Evolutionary conservation across 2,329 filamentous ascomycete species (phyloP).

Genomic region (Cercospora canescens): DNA sequence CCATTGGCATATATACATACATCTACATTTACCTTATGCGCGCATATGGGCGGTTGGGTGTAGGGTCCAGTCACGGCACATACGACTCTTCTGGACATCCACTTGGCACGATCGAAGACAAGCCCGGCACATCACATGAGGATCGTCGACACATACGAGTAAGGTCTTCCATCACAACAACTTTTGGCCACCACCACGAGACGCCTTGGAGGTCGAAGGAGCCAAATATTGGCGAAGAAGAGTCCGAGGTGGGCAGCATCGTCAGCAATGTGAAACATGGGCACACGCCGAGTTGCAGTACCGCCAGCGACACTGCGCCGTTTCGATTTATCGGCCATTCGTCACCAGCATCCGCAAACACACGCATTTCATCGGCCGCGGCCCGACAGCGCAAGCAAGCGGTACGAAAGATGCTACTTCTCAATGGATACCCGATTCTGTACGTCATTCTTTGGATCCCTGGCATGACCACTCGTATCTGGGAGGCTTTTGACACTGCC

Average conservation of each 20-base stretch:
- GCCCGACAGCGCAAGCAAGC: constrained; percentile 17
- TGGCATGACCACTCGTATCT: constrained; percentile 31
- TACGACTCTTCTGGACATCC: background rate
- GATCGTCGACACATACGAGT: constrained; percentile 7
- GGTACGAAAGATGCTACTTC: constrained; percentile 31
- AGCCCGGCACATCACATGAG: background rate
- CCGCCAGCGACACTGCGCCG: background rate
- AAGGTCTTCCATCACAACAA: constrained; percentile 14
- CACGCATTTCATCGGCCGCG: background rate
- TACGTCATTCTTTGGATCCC: constrained; percentile 39
- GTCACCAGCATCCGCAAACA: background rate
- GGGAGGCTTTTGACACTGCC: constrained; percentile 16
- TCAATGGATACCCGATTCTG: constrained; percentile 38
- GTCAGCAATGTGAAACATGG: background rate
- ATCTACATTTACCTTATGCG: constrained; percentile 41
- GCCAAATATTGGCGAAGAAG: constrained; percentile 1
- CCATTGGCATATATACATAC: constrained; percentile 45
- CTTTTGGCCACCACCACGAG: constrained; percentile 3
- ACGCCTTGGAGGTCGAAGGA: constrained; percentile 1
- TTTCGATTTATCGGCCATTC: background rate
- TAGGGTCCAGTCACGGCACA: background rate
- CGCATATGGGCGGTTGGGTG: constrained; percentile 19
- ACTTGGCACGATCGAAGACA: background rate
- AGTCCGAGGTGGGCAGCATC: background rate
- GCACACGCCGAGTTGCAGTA: background rate